These are phyloP conservation scores for Melanogaster broomeanus DNA, from an alignment of 768 basidiomycete genomes.

Conservation along the genomic window DNA sequence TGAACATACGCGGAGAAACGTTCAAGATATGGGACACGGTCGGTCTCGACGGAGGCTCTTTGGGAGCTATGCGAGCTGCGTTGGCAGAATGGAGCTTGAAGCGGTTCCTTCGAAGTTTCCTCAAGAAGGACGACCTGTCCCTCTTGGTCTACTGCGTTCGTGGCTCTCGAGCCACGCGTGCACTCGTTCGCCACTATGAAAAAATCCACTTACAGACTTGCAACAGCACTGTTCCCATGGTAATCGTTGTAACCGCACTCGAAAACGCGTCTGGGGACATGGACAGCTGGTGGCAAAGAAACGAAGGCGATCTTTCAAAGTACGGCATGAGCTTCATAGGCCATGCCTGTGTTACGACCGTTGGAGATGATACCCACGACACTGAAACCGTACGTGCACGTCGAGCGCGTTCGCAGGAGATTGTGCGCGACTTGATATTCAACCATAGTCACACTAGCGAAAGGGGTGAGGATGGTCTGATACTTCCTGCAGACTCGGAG, in stretches of 20 bases:
- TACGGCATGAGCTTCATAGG: constrained; percentile 28
- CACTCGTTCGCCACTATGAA: constrained; percentile 39
- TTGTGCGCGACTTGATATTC: constrained; percentile 24
- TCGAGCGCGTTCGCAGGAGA: constrained; percentile 23
- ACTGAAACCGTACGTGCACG: constrained; percentile 11
- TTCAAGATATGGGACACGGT: constrained; percentile 35
- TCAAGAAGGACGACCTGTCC: constrained; percentile 35
- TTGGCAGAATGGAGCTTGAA: constrained; percentile 29
- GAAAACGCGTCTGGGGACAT: constrained; percentile 35
- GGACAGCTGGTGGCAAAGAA: constrained; percentile 38
- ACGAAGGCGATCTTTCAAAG: constrained; percentile 16
- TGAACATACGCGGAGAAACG: constrained; percentile 15
- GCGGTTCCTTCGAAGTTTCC: constrained; percentile 31
- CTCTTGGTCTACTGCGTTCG: constrained; percentile 45
- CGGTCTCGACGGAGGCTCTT: constrained; percentile 36
- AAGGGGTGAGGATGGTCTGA: background rate
- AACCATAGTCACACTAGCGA: constrained; percentile 15
- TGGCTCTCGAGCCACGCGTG: constrained; percentile 40
- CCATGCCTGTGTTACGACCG: constrained; percentile 36
- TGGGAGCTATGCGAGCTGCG: constrained; percentile 23
- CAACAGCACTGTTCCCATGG: constrained; percentile 33
- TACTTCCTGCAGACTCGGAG: background rate
- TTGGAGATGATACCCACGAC: constrained; percentile 24
- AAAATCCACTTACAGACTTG: constrained; percentile 34
- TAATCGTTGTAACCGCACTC: constrained; percentile 41